Evolutionary conservation across 257 asterid genomes (phyloP).

Genomic region (Agastache rugosa): DNA sequence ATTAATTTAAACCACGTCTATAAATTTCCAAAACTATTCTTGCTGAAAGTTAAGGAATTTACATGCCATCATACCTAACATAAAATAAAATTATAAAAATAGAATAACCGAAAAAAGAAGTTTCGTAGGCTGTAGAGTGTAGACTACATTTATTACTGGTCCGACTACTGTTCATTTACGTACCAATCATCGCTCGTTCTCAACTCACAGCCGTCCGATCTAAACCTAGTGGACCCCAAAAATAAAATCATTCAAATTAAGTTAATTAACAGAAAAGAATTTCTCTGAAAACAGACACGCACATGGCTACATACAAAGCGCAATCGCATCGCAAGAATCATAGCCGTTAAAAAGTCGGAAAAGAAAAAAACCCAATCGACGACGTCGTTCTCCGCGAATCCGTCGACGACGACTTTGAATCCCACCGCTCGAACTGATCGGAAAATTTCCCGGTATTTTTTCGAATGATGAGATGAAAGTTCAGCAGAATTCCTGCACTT

Average conservation of each 20-base stretch:
- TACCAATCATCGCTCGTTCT: constrained; percentile 26
- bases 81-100: too few species aligned
- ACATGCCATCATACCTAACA: too few species aligned
- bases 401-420: constrained; percentile 26
- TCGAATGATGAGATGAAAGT: constrained; percentile 42
- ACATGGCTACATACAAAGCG: constrained; percentile 29
- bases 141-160: not conserved
- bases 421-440: constrained; percentile 28
- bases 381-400: constrained; percentile 33
- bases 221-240: constrained; percentile 17
- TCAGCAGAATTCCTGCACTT: constrained; percentile 30
- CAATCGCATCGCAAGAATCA: constrained; percentile 35
- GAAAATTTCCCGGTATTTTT: not conserved
- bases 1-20: too few species aligned
- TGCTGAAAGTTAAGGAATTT: too few species aligned
- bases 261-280: not conserved
- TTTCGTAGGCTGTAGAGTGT: not conserved
- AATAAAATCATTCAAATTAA: not conserved
- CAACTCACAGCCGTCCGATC: constrained; percentile 35
- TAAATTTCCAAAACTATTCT: too few species aligned
- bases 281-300: not conserved
- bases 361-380: not conserved
- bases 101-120: not conserved
- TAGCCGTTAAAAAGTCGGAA: constrained; percentile 32
- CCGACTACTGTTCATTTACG: constrained; percentile 6